phyloP scores from a whole-genome alignment of 495 filamentous ascomycete genomes.

The Extremus antarcticus region DNA sequence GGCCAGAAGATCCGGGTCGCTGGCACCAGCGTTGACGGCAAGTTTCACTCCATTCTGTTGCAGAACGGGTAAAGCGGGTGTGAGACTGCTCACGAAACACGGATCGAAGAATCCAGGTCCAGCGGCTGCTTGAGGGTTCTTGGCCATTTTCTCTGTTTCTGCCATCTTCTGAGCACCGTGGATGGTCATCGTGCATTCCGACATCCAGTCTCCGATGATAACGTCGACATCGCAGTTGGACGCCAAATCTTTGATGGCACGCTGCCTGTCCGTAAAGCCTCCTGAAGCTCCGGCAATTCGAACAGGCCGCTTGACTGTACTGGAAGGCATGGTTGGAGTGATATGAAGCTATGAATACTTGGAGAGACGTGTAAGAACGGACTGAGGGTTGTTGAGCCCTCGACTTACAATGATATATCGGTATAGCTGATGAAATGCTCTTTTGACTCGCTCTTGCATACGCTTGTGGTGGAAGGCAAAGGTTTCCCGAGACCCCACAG shows the following conservation, averaged over 20 bases:
- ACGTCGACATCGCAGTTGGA: constrained; percentile 17
- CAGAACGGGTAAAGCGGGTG: constrained; percentile 41
- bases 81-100: constrained; percentile 42
- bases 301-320: constrained; percentile 21
- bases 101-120: constrained; percentile 37
- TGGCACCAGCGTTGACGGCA: constrained; percentile 48
- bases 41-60: constrained; percentile 43
- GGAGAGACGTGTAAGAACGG: not conserved
- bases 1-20: constrained; percentile 39
- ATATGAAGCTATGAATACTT: not conserved
- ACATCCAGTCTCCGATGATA: constrained; percentile 20
- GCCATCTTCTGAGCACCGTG: constrained; percentile 8
- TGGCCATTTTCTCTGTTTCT: constrained; percentile 12
- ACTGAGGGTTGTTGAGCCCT: too few relatives aligned
- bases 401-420: too few relatives aligned
- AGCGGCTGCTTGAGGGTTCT: constrained; percentile 1
- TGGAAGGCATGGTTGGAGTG: not conserved
- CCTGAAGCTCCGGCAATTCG: constrained; percentile 27
- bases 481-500: too few relatives aligned
- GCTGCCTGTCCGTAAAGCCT: constrained; percentile 28
- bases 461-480: too few relatives aligned
- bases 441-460: too few relatives aligned
- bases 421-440: too few relatives aligned
- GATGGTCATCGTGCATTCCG: constrained; percentile 22
- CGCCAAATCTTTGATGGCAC: constrained; percentile 23